Conservation (phyloP, 176 grass and related monocot species). For the Eragrostis curvula region DNA sequence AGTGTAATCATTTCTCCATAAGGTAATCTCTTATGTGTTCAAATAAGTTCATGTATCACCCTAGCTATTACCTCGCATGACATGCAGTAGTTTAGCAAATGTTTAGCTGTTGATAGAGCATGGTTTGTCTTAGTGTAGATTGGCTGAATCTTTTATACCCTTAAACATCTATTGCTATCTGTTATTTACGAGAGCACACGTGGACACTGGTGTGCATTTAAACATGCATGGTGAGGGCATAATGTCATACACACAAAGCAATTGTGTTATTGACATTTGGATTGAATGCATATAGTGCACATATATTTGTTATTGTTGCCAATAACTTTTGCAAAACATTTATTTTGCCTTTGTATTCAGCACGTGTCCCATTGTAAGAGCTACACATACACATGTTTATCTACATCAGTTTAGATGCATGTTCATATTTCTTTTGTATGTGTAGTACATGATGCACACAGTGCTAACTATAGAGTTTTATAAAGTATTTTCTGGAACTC, state of each 20-base stretch:
- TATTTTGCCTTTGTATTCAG: neutral
- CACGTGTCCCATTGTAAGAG: conserved; percentile 16
- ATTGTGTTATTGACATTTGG: neutral
- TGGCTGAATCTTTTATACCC: neutral
- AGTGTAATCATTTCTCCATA: conserved; percentile 82
- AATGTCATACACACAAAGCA: neutral
- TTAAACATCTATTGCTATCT: neutral
- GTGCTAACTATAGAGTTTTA: too few species aligned
- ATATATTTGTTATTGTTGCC: neutral
- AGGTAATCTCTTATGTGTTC: conserved; percentile 54
- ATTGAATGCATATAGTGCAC: neutral
- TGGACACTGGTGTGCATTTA: neutral
- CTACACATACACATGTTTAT: too few species aligned
- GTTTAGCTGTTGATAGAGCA: conserved; percentile 25
- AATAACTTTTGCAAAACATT: neutral
- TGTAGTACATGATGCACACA: too few species aligned
- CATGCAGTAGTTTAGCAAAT: neutral
- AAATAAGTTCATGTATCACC: neutral
- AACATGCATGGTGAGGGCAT: neutral
- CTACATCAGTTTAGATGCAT: too few species aligned
- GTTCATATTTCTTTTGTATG: too few species aligned
- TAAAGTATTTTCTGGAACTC: too few species aligned
- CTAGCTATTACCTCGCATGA: conserved; percentile 16
- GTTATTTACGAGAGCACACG: neutral
- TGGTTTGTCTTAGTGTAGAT: neutral